Conservation (phyloP, 148 eudicot species). For the Tetragonia tetragonoides region DNA sequence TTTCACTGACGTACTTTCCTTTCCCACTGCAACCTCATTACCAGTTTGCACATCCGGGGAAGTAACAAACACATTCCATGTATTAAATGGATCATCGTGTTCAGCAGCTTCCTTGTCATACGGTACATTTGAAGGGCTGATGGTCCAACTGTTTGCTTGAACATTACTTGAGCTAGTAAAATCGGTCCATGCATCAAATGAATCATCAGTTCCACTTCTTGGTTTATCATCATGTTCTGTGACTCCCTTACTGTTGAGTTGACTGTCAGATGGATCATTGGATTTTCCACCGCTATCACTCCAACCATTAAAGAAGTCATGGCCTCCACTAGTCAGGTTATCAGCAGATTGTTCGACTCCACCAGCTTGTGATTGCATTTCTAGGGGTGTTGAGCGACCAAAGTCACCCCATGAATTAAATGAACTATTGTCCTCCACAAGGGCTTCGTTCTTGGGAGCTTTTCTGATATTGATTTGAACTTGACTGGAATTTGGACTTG, state of each 20-base stretch:
- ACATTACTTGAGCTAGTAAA: constrained; percentile 35
- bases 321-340: not conserved
- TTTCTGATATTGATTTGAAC: not conserved
- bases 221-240: constrained; percentile 11
- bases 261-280: constrained; percentile 7
- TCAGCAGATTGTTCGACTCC: constrained; percentile 32
- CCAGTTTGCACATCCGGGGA: constrained; percentile 24
- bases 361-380: constrained; percentile 14
- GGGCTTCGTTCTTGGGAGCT: not conserved
- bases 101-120: constrained; percentile 20
- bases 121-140: constrained; percentile 16
- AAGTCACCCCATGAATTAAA: constrained; percentile 23
- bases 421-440: constrained; percentile 8
- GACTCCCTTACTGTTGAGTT: constrained; percentile 8
- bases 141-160: constrained; percentile 1
- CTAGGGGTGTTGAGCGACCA: constrained; percentile 19
- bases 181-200: constrained; percentile 36
- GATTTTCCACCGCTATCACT: constrained; percentile 3
- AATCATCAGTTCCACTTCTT: constrained; percentile 21
- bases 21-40: constrained; percentile 18
- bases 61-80: constrained; percentile 36
- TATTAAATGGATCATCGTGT: constrained; percentile 32
- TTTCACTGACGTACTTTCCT: constrained; percentile 24
- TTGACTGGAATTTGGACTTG: constrained; percentile 23
- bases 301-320: constrained; percentile 27